Evolutionary conservation across 2,329 filamentous ascomycete species (phyloP), one percentile per base, ranked within the genome.

Genomic region (Penicillium griseofulvum): DNA sequence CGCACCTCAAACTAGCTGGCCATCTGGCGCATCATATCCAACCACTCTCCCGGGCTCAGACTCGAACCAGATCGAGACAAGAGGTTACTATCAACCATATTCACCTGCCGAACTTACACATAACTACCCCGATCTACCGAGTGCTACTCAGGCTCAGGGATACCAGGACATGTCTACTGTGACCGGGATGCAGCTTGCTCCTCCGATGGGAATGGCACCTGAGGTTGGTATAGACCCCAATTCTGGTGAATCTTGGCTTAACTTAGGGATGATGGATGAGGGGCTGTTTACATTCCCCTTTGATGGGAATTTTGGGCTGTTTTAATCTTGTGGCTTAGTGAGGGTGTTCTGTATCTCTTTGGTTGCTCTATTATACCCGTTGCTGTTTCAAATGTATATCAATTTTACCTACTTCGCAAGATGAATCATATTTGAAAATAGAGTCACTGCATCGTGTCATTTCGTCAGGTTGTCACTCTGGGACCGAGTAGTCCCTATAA

Each of bases 261-360:
- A 63, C 4, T 46, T 74, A 55, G 71, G 65, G 3, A 68, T 74
- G 60, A 50, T 74, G 34, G 70, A 68, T 1, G 71, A 72, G 22
- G 69, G 68, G 12, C 50, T 74, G 26, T 68, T 73, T 39, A 63
- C 64, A 0, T 62, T 69, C 28, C 63, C 60, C 9, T 61, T 65
- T 47, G 66, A 69, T 46, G 58, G 45, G 24, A 61, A 58, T 7
- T 60, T 66, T 19, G 52, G 46, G 2, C 60, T 66, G 8, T 61
- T 65, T 44, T 70, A 62, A 49, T 58, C 9, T 42, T 31, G 26
- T 22, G 43, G 9, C 24, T 16, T 7, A 2, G n/a, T 16, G 11
- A 2, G 8, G 5, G 14, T 31, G 12, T 41, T 22, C 4, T 29
- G 9, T 19, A 4, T 39, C 16, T n/a, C n/a, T 41, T 17, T 16